phyloP scores from a whole-genome alignment of 1,284 basidiomycete genomes.

The Ceratobasidium papillatum region DNA sequence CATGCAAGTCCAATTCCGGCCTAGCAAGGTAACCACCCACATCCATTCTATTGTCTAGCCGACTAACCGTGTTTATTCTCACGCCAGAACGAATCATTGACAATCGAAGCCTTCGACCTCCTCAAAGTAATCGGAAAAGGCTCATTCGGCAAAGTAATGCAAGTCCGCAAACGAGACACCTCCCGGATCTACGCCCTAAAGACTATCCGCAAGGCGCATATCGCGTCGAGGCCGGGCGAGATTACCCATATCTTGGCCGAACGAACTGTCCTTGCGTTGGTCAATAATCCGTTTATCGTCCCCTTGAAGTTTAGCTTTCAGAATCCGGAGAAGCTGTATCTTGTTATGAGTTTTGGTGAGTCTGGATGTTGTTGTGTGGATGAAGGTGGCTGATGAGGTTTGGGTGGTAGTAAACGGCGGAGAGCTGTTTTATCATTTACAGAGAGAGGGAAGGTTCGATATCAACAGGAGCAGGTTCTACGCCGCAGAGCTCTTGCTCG shows the following conservation, averaged over 20 bases:
- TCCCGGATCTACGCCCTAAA: constrained; percentile 98
- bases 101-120: constrained; percentile 95
- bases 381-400: constrained; percentile 4
- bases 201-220: constrained; percentile 98
- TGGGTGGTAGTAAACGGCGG: constrained; percentile 92
- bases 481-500: constrained; percentile 93
- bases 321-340: constrained; percentile 95
- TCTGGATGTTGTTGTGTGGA: constrained; percentile 33
- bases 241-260: constrained; percentile 99
- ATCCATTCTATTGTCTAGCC: too few relatives aligned
- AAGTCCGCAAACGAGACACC: constrained; percentile 98
- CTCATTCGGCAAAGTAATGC: constrained; percentile 95
- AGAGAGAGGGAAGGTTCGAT: constrained; percentile 96
- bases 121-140: constrained; percentile 99
- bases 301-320: constrained; percentile 99
- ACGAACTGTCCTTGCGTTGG: constrained; percentile 93
- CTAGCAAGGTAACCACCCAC: constrained; percentile 72
- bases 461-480: constrained; percentile 95
- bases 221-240: constrained; percentile 93
- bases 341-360: constrained; percentile 93
- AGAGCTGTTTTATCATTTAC: constrained; percentile 97
- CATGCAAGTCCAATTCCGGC: constrained; percentile 94
- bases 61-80: constrained; percentile 41
- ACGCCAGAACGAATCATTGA: constrained; percentile 72
- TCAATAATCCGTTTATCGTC: constrained; percentile 99